Evolutionary conservation across 306 rosid genomes (phyloP), one percentile per base, ranked within the genome.

Genomic region (Lagenaria siceraria): DNA sequence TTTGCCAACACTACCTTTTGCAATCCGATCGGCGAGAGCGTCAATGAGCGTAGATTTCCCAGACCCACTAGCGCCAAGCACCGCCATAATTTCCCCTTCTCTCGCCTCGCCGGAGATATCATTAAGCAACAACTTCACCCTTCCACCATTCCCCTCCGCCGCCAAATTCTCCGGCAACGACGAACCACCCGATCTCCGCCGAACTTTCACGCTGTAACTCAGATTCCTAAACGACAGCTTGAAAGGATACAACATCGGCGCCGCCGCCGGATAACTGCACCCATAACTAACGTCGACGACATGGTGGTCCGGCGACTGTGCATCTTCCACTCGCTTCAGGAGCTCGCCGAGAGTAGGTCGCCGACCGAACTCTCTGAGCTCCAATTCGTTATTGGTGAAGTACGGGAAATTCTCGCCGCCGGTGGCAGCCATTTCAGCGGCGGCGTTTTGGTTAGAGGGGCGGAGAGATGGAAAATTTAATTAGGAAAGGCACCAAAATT

Each of bases 1-100:
- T n/a, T n/a, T n/a, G n/a, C n/a, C n/a, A n/a, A n/a, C n/a, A n/a
- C n/a, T 53, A 33, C 74, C 74, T 66, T 92, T 90, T 5, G 98
- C 79, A 8, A 94, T 94, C 9, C 98, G 82, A 56, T 90, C 82
- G 0, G 98, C 98, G 1, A 94, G 86, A 29, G 97, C 98, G 48
- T 94, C 98, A 10, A 94, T 94, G 1, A 94, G 88, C 0, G 98
- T 94, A 0, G 97, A 94, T 78, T 94, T 94, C 0, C 98, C 98
- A 0, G 97, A 94, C 42, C 98, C 98, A 38, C 98, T 94, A 0
- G 98, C 97, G 0, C 98, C 98, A 0, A 94, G 93, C 35, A 94
- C 96, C 0, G 96, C 98, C 98, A 88, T 90, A 87, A 94, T 86
- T 80, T 94, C 91, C 0, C 98, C 96, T 54, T 94, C 98, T 10